A percentile compares a stretch with the other conserved stretches of the same genome.
Evolutionary conservation across 345 rosid genomes (phyloP).

Genomic region (Acer yangbiense): DNA sequence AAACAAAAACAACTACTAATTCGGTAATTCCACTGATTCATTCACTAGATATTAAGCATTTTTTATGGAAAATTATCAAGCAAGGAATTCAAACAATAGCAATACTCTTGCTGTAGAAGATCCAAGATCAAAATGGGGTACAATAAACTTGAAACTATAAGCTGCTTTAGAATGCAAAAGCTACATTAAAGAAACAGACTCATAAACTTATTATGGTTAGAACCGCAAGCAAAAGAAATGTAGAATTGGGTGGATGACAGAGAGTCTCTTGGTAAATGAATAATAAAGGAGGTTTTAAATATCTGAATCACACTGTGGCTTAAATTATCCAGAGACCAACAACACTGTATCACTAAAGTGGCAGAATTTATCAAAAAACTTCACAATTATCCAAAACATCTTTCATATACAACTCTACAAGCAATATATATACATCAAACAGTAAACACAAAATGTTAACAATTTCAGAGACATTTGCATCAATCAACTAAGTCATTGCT

Average conservation of each 20-base stretch:
- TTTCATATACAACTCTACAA: background rate
- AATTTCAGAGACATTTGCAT: background rate
- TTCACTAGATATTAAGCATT: background rate
- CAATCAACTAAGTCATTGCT: background rate
- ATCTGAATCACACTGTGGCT: background rate
- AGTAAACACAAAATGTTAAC: background rate
- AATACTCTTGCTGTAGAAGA: background rate
- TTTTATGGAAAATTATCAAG: background rate
- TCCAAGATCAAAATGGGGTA: background rate
- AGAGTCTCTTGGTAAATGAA: background rate
- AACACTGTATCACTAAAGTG: background rate
- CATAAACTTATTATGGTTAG: background rate
- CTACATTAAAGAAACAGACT: background rate
- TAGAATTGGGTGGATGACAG: background rate
- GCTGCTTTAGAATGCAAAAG: background rate
- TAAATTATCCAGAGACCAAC: background rate
- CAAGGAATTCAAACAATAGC: background rate
- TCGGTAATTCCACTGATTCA: background rate
- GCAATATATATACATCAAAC: background rate
- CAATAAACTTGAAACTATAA: conserved; percentile 7
- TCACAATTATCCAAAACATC: background rate
- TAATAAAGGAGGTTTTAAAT: background rate
- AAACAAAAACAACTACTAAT: background rate
- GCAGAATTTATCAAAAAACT: background rate
- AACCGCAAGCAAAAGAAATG: background rate